Base-by-base conservation (phyloP, 2,329 filamentous ascomycete species). In the Chaetomiaceae sp. region DNA sequence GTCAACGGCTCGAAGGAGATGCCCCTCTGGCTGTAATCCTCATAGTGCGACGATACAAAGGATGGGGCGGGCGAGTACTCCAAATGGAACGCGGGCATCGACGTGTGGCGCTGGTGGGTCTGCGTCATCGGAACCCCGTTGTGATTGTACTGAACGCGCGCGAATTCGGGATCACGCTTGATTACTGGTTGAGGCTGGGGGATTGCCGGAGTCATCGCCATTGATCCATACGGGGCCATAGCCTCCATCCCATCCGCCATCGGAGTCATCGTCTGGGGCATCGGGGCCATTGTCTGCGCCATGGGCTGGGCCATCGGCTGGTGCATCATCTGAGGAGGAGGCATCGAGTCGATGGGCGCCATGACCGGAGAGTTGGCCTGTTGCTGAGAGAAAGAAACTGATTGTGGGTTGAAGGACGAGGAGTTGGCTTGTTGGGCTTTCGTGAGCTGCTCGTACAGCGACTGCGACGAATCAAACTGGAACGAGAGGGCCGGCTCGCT, bases 401-500 rank as follows among this genome's bases (percentile, higher is more conserved):
- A 81, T 65, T 91, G 87, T 59, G 88, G 89, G 72, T 84, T 90
- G 79, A 96, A 97, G 1, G 92, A 96, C 3, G 94, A 97, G 7
- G 92, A 95, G 75, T 95, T 97, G 71, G 91, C 92, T 80, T 97
- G 94, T 74, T 99, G 94, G 43, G 92, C 91, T 78, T 97, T 99
- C 65, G 94, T 99, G 75, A 99, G 85, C 78, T 99, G 94, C 79
- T 99, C 94, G 70, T 96, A 99, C 56, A 99, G 86, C 62, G 94
- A 97, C 75, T 99, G 94, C 30, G 94, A 97, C 21, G 94, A 96
- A 75, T 99, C 94, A 74, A 96, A 99, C 73, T 99, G 90, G 76
- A 99, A 99, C 1, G 94, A 99, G 65, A 97, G 77, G 47, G 94
- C 94, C 32, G 94, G 94, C 76, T 99, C 94, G 80, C 87, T 95